Base-by-base conservation (phyloP, 2,329 filamentous ascomycete genomes). In the Mycosphaerella arachidis region DNA sequence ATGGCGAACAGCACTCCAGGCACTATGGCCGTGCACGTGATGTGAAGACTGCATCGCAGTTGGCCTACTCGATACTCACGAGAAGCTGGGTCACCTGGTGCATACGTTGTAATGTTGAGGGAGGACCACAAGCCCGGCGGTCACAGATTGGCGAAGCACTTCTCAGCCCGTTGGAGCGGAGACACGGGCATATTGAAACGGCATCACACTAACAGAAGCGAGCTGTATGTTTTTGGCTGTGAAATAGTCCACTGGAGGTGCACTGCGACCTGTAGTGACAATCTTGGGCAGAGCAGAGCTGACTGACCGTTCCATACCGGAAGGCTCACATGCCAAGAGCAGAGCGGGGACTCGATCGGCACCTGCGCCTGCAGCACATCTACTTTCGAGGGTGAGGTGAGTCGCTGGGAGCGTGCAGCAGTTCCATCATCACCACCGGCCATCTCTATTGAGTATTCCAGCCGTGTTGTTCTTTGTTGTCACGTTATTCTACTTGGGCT, bases 381-480 rank as follows among this genome's bases (percentile, higher is more conserved):
- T 10, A 50, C 29, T 20, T 50, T 52, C 50, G 50, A 52, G 50
- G 50, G 8, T 6, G 7, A 35, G 50, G 50, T 52, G 50, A 35
- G 50, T 35, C 10, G n/a, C 7, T 31, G 35, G 30, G 18, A 12
- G 50, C 9, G 27, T 31, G 30, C n/a, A 35, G 30, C 30, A 31
- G 50, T 16, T 20, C 27, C 30, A 52, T 35, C 30, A 30, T 52
- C 30, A 35, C n/a, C 16, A 43, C 40, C 1, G 50, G 50, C 7
- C 50, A 52, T 52, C 30, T 35, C 50, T 16, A 18, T 20, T 20
- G 24, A 35, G 3, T 31, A 20, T 52, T 35, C 35, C 30, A 16
- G 50, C 50, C 30, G 29, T 55, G 20, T 27, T 24, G 31, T 30
- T 55, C 53, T 31, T 55, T 55, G 53, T 55, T 55, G 20, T 20